Percentiles rank a stretch among this genome's conserved stretches.
Evolutionary conservation across 257 asterid species (phyloP).

Genomic region (Avicennia marina): DNA sequence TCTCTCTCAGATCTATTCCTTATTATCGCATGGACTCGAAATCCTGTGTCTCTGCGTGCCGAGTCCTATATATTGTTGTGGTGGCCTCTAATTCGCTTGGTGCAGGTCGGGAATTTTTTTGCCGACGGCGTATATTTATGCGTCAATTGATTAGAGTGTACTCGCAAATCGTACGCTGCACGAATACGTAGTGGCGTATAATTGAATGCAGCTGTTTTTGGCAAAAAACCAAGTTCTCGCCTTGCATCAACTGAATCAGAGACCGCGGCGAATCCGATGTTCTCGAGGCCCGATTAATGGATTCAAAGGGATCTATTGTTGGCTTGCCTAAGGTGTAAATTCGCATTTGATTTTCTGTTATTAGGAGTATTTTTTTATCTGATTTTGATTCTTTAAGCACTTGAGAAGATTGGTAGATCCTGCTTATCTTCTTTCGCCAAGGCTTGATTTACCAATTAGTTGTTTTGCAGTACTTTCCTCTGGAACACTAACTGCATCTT

Average conservation of each 20-base stretch:
- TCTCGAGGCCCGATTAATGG: neutral
- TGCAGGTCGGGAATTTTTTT: slow-evolving; percentile 70
- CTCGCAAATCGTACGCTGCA: slow-evolving; percentile 3
- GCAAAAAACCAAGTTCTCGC: slow-evolving; percentile 52
- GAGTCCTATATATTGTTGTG: slow-evolving; percentile 22
- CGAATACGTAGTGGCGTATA: slow-evolving; percentile 7
- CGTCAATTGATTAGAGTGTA: slow-evolving; percentile 1
- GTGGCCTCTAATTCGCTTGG: slow-evolving; percentile 72
- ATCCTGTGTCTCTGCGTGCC: slow-evolving; percentile 7
- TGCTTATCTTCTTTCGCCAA: slow-evolving; percentile 7
- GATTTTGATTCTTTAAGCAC: slow-evolving; percentile 3
- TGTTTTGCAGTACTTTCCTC: neutral
- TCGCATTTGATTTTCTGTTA: neutral
- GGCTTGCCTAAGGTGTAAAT: neutral
- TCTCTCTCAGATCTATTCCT: slow-evolving; percentile 18
- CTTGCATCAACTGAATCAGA: too few relatives aligned
- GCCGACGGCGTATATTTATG: slow-evolving; percentile 17
- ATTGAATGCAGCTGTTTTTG: slow-evolving; percentile 15
- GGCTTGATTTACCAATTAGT: neutral
- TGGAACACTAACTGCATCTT: neutral
- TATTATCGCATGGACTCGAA: neutral
- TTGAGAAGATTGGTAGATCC: slow-evolving; percentile 11
- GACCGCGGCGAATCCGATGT: neutral
- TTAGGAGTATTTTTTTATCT: slow-evolving; percentile 20
- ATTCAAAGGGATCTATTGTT: too few relatives aligned